phyloP scores from a whole-genome alignment of 78 protist genomes.

The Mastigamoeba balamuthi region DNA sequence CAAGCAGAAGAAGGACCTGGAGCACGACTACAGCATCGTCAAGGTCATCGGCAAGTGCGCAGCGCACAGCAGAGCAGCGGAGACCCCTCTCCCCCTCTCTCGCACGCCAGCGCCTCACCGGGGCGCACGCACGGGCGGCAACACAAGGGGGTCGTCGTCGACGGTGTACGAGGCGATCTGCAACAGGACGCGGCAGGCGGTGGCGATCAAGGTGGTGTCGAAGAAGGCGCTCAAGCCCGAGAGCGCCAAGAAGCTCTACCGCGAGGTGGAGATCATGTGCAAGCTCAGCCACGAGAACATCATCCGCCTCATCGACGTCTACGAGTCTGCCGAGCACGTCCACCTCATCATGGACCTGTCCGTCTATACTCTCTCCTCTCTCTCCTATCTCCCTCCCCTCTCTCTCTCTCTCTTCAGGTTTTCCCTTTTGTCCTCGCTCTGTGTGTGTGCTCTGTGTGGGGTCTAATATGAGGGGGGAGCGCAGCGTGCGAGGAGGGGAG shows the following conservation, averaged over 20 bases:
- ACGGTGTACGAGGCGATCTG: conserved; percentile 37
- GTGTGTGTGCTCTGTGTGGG: no score
- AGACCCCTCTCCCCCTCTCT: no score
- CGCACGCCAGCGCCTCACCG: no score
- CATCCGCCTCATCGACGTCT: conserved; percentile 34
- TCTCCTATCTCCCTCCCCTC: no score
- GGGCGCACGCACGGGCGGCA: no score
- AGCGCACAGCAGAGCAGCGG: no score
- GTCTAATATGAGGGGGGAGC: background rate
- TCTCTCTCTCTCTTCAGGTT: no score
- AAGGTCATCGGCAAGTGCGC: no score
- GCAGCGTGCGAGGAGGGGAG: conserved; percentile 84
- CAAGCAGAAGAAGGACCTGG: no score
- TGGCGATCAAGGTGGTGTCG: conserved; percentile 34
- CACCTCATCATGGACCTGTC: conserved; percentile 38
- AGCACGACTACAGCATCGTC: no score
- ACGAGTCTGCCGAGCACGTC: conserved; percentile 30
- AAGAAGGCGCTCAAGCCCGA: conserved; percentile 36
- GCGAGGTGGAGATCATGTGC: conserved; percentile 55
- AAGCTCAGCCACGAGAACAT: conserved; percentile 48
- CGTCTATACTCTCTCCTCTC: no score
- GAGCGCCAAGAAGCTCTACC: conserved; percentile 24
- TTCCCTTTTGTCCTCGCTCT: no score
- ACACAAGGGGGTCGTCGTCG: conserved; percentile 44
- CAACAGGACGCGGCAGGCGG: conserved; percentile 34